Evolutionary conservation across 768 basidiomycete species (phyloP), one percentile per base, ranked within the genome.

Genomic region (Boletellus sp.): DNA sequence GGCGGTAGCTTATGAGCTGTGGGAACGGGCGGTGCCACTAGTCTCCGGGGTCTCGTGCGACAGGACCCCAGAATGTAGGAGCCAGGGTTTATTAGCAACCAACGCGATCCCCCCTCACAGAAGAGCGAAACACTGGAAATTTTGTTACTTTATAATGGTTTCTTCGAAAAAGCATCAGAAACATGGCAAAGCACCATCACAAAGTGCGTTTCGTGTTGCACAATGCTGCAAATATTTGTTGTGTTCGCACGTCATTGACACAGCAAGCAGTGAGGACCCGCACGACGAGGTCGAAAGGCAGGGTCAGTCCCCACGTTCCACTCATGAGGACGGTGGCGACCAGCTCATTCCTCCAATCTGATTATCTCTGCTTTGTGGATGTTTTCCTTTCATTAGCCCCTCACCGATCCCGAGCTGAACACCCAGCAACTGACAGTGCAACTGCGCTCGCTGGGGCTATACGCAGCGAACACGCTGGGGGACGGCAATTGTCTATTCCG

Each of bases 401-500:
- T 75, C 40, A 70, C 80, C 35, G 79, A 85, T 71, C 83, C 86
- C 46, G 74, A 74, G 35, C 73, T 80, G 59, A 87, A 81, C 66
- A 82, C 80, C 19, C 78, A 79, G 50, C 78, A 76, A 44, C 83
- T 94, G 55, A 80, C 75, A 6, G 73, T 76, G 47, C 90, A 94
- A 70, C 81, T 95, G 34, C 80, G 81, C 42, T 75, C 81, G 6
- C 72, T 92, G 45, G 90, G 91, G 3, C 75, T 94, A 9, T 94
- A 94, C 65, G 86, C 92, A n/a, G 88, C 89, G 3, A 76, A 82
- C 55, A 94, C 89, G 16, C 68, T 90, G 37, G 92, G 90, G 44
- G 89, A 95, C 68, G 93, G 94, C 41, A 95, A 94, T 71, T 96
- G 93, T 69, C 80, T 96, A 55, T 96, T 94, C 70, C 85, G 92